phyloP scores from a whole-genome alignment of 176 grass and related monocot species.

The Calamus simplicifolius region DNA sequence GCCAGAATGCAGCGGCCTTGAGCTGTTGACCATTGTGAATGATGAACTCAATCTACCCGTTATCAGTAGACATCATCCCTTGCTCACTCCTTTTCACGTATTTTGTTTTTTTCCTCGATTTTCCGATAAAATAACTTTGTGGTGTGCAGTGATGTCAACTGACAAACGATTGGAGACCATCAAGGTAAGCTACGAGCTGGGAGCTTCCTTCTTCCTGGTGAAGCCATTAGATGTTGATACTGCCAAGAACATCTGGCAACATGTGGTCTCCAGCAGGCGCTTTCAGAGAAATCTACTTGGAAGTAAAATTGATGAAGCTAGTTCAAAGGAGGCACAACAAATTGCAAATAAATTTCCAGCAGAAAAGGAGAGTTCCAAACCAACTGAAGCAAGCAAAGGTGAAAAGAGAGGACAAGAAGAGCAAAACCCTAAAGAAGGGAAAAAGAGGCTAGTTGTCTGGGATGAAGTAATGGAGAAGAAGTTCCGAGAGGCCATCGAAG shows the following conservation, averaged over 20 bases:
- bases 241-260: conserved; percentile 11
- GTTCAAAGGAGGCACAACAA: no score
- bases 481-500: conserved; percentile 19
- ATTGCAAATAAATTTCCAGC: no score
- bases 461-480: conserved; percentile 20
- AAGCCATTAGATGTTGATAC: conserved; percentile 17
- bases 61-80: conserved; percentile 26
- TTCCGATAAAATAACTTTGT: not conserved
- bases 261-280: conserved; percentile 5
- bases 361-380: not conserved
- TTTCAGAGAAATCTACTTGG: not conserved
- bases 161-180: not conserved
- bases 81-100: not conserved
- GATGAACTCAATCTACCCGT: conserved; percentile 23
- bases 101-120: not conserved
- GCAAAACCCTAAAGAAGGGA: not conserved
- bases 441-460: conserved; percentile 4
- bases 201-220: conserved; percentile 20
- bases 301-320: not conserved
- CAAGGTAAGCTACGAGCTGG: conserved; percentile 12
- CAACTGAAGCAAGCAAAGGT: not conserved
- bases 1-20: conserved; percentile 25
- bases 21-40: conserved; percentile 10
- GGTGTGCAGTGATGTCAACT: not conserved
- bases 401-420: not conserved